Evolutionary conservation across 768 basidiomycete species (phyloP), one percentile per base, ranked within the genome.

Genomic region (Termitomyces sp.): DNA sequence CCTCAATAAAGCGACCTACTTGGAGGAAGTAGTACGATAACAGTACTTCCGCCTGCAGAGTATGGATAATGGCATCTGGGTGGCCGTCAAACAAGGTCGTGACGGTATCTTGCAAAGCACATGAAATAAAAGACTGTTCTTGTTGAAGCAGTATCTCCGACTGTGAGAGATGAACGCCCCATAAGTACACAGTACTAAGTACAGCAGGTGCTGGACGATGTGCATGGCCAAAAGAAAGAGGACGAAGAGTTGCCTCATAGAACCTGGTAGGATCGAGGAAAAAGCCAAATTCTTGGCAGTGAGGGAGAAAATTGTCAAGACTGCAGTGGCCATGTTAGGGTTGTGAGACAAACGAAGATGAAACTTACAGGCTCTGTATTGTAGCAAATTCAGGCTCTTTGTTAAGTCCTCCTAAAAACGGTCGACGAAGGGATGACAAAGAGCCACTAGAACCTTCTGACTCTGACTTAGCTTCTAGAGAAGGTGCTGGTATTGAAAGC

Each of bases 1-100:
- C 89, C 60, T 86, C 85, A 24, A 88, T 73, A 36, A 81, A 69
- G 33, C 82, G 76, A 54, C 84, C 86, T 20, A 73, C 79, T 48
- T 82, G 80, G 65, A 86, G 81, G 65, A 89, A 83, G 67, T 86
- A 89, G 63, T 83, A 80, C 1, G 84, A 74, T 27, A 91, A 74
- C 18, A 91, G 76, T 4, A 89, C 72, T 58, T 88, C 80, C 0
- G 83, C 78, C 60, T 88, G 86, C 9, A 87, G 64, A 18, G 83
- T 79, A 52, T 85, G 79, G 16, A 86, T 64, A 32, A 83, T 73
- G 48, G 68, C 72, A 32, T 77, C 72, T 39, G 80, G 77, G 42
- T 85, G 85, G 33, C 75, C 69, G 18, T 77, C 71, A 22, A 82
- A 68, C 10, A 81, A 67, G 61, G 76, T 78, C 4, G 75, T 75